Evolutionary conservation across 768 basidiomycete genomes (phyloP).

Genomic region (Terana coerulea): DNA sequence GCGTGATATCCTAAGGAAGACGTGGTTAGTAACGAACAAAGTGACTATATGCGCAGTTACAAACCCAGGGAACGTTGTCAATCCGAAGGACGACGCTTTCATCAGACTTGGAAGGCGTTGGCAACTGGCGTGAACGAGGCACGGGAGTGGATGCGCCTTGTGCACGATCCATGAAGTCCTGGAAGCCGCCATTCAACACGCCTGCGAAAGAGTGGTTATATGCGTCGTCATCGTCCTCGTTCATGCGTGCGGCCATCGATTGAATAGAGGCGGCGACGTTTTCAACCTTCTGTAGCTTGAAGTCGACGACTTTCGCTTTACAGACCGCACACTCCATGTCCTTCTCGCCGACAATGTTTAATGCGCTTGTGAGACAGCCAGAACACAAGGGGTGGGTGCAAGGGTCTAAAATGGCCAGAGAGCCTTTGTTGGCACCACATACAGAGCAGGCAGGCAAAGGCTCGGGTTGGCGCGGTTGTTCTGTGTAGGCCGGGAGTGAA

Average conservation of each 20-base stretch:
- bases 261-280: not conserved
- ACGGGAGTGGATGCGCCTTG: slow-evolving; percentile 29
- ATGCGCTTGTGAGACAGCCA: slow-evolving; percentile 75
- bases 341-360: slow-evolving; percentile 89
- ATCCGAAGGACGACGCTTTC: slow-evolving; percentile 63
- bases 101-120: slow-evolving; percentile 7
- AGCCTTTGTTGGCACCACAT: slow-evolving; percentile 46
- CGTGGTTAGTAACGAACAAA: not conserved
- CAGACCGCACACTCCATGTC: slow-evolving; percentile 85
- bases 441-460: slow-evolving; percentile 50
- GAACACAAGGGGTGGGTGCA: slow-evolving; percentile 78
- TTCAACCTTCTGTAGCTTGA: slow-evolving; percentile 41
- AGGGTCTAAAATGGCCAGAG: slow-evolving; percentile 65
- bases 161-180: slow-evolving; percentile 30
- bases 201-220: slow-evolving; percentile 4
- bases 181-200: slow-evolving; percentile 9
- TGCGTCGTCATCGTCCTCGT: not conserved
- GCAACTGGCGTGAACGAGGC: slow-evolving; percentile 18
- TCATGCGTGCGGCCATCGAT: too few species aligned
- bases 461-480: slow-evolving; percentile 25
- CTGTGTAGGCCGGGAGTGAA: slow-evolving; percentile 12
- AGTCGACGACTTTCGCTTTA: slow-evolving; percentile 64
- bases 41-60: slow-evolving; percentile 22
- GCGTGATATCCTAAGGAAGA: slow-evolving; percentile 70
- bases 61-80: slow-evolving; percentile 87